Base-by-base conservation (phyloP, 495 filamentous ascomycete genomes). In the Talaromyces trachyspermus region DNA sequence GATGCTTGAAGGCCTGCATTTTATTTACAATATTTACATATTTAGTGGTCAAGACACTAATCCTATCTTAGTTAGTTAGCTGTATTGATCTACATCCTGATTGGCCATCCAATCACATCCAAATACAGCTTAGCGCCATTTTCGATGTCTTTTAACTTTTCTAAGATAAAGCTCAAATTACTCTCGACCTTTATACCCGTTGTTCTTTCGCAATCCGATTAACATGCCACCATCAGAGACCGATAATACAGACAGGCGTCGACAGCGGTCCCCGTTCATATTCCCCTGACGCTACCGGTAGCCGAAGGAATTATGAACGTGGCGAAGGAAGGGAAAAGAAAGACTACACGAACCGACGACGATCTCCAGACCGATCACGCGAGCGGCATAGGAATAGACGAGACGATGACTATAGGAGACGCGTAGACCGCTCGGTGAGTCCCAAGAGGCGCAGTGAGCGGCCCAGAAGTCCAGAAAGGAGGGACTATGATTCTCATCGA, bases 181-280 rank as follows among this genome's bases (percentile, higher is more conserved):
- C n/a, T n/a, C n/a, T n/a, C n/a, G n/a, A n/a, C n/a, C n/a, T n/a
- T n/a, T n/a, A n/a, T n/a, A n/a, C n/a, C n/a, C n/a, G n/a, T n/a
- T n/a, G n/a, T n/a, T n/a, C n/a, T n/a, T n/a, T n/a, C n/a, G n/a
- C n/a, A n/a, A n/a, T n/a, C n/a, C n/a, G n/a, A n/a, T n/a, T n/a
- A n/a, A n/a, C n/a, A n/a, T n/a, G n/a, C n/a, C n/a, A n/a, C n/a
- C n/a, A n/a, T n/a, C n/a, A n/a, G n/a, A n/a, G n/a, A n/a, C n/a
- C n/a, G n/a, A n/a, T n/a, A 23, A 54, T 39, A 58, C 55, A 45
- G 56, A 62, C 17, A 59, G 51, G 19, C 43, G 59, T 17, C 53
- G 56, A 3, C 56, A 58, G 45, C 58, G 52, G n/a, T 54, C 49
- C 3, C 66, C 68, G 11, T 61, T 56, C 49, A 67, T 57, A 33